Percentiles rank a stretch among this genome's conserved stretches.
Conservation (phyloP, 2,329 filamentous ascomycete species). For the Grosmannia serpens region DNA sequence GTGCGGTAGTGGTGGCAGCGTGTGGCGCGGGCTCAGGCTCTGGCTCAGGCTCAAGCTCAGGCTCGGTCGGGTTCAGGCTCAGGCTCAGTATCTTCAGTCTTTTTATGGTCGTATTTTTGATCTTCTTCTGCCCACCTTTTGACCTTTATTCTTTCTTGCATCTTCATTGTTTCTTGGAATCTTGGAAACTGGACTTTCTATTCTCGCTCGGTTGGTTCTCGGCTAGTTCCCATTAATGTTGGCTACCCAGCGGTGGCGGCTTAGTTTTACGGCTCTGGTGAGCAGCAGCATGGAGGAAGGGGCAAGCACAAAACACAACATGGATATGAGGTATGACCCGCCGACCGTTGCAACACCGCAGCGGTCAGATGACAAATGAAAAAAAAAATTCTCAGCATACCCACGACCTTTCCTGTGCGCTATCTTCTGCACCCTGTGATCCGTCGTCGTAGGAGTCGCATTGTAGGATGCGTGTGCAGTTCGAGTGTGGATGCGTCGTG, state of each 20-base stretch:
- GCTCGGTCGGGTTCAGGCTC: no score
- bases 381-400: neutral
- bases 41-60: no score
- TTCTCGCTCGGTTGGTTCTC: neutral
- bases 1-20: conserved; percentile 18
- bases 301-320: neutral
- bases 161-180: neutral
- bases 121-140: neutral
- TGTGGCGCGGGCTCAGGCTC: neutral
- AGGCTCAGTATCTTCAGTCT: neutral
- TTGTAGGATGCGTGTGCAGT: neutral
- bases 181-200: neutral
- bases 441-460: neutral
- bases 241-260: neutral
- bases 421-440: neutral
- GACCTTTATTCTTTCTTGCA: neutral
- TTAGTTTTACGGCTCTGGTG: neutral
- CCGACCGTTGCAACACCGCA: neutral
- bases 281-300: neutral
- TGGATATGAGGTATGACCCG: conserved; percentile 1
- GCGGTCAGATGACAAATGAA: neutral
- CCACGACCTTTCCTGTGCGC: neutral
- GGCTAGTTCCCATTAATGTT: neutral
- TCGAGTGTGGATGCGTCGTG: neutral
- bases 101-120: neutral